Percentiles rank a stretch among this genome's conserved stretches.
Conservation (phyloP, 306 rosid genomes). For the Cyclanthera cordifolia region DNA sequence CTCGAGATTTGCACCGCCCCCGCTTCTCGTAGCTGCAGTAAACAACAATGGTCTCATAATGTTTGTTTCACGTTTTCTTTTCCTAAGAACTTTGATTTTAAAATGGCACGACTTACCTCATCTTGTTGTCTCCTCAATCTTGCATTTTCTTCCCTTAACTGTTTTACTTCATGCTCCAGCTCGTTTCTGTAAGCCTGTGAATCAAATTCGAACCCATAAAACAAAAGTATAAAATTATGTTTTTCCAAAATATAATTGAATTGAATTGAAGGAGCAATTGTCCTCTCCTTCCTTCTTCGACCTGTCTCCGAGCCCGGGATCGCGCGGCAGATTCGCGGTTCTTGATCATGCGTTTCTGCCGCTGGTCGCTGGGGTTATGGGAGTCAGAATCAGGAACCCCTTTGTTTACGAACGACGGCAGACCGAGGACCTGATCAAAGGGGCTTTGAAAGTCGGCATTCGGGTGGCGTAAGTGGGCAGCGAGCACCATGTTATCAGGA, state of each 20-base stretch:
- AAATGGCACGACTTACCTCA: slow-evolving; percentile 23
- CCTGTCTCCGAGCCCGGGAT: slow-evolving; percentile 92
- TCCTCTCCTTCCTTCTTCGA: neutral
- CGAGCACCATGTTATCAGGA: neutral
- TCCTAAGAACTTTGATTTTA: too few relatives aligned
- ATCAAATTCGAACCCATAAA: neutral
- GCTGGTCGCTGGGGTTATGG: slow-evolving; percentile 14
- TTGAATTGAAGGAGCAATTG: neutral
- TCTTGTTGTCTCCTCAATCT: slow-evolving; percentile 50
- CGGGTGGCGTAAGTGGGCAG: neutral
- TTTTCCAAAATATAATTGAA: neutral
- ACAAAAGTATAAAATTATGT: too few relatives aligned
- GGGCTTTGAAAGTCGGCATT: neutral
- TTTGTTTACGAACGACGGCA: slow-evolving; percentile 26
- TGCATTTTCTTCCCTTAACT: slow-evolving; percentile 52
- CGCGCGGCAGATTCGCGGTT: slow-evolving; percentile 92
- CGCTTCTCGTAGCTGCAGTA: slow-evolving; percentile 25
- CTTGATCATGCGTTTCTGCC: slow-evolving; percentile 78
- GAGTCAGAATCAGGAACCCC: slow-evolving; percentile 25
- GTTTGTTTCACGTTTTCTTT: neutral
- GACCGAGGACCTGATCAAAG: slow-evolving; percentile 5
- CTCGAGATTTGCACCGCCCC: slow-evolving; percentile 24
- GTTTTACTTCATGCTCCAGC: slow-evolving; percentile 45
- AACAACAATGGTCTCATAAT: too few relatives aligned
- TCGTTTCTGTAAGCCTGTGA: slow-evolving; percentile 79